These are phyloP conservation scores for Aschersonia sp. DNA, from an alignment of 2,329 filamentous ascomycete genomes.

Conservation along the genomic window DNA sequence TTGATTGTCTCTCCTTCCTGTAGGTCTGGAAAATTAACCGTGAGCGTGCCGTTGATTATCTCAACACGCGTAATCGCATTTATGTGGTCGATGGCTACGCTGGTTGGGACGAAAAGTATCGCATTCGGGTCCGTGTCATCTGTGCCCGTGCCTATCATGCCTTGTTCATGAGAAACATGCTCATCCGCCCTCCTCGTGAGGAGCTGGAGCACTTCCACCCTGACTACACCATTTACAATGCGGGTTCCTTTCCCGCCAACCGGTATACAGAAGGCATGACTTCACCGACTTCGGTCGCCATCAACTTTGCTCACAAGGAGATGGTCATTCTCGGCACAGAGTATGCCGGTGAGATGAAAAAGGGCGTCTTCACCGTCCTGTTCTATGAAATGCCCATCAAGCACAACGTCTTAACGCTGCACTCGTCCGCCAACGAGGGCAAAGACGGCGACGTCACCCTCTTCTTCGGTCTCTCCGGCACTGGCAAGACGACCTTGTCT, in stretches of 20 bases:
- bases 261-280: constrained; percentile 98
- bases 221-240: constrained; percentile 99
- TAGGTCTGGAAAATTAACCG: constrained; percentile 99
- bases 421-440: constrained; percentile 98
- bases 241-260: constrained; percentile 95
- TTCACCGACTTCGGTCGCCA: constrained; percentile 89
- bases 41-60: constrained; percentile 95
- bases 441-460: constrained; percentile 90
- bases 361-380: constrained; percentile 95
- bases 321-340: constrained; percentile 99
- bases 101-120: constrained; percentile 97
- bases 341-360: constrained; percentile 78
- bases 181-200: constrained; percentile 82
- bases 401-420: constrained; percentile 96
- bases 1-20: neutral
- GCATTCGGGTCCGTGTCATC: constrained; percentile 93
- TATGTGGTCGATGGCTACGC: constrained; percentile 97
- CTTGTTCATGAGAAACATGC: constrained; percentile 99
- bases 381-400: constrained; percentile 99
- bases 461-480: constrained; percentile 98
- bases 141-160: constrained; percentile 99
- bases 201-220: constrained; percentile 97
- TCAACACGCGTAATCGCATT: constrained; percentile 97
- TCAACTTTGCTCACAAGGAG: constrained; percentile 99
- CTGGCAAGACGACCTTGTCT: constrained; percentile 96